Evolutionary conservation across 2,329 filamentous ascomycete genomes (phyloP), one percentile per base, ranked within the genome.

Genomic region (Trichoderma simmonsii): DNA sequence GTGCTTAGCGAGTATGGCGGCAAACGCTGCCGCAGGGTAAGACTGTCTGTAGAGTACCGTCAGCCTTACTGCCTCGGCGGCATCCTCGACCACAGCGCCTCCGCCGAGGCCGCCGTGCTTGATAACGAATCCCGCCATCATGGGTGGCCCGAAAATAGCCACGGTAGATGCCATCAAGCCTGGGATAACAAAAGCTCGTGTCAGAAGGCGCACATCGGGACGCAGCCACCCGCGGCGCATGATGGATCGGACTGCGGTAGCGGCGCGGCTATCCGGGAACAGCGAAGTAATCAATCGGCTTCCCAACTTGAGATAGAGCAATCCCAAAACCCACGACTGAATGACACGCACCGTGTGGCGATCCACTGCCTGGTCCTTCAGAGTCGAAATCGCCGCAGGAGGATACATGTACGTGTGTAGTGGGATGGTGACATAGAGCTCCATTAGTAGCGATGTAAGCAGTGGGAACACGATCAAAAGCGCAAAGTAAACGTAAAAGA

Each of bases 251-350:
- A 97, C 88, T 0, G 94, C 93, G 65, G 89, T 86, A 0, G 94
- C 92, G 1, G 92, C 88, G 4, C 93, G 91, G 11, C 91, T 92
- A 11, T 90, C 87, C 9, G 89, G 88, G 74, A 93, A 87, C 77
- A 91, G 87, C 14, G 92, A 85, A 26, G 91, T 86, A 30, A 94
- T 86, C 76, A 94, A 83, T 51, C 92, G 91, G 18, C 90, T 87
- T 0, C 89, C 89, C 77, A 98, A 89, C 75, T 97, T 95, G 34
- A 97, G 87, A 80, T 97, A 98, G 3, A 99, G 86, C 26, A 99
- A 88, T 5, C 96, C 96, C 1, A 99, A 85, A 0, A 95, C 97
- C 94, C 95, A 99, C 72, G 95, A 91, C 79, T 98, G 95, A 56
- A 98, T 91, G 73, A 98, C 87, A 74, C 97, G 92, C 56, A 98